Percentiles rank a stretch among this genome's conserved stretches.
Evolutionary conservation across 2,329 filamentous ascomycete species (phyloP).

Genomic region (Fusarium sp.): DNA sequence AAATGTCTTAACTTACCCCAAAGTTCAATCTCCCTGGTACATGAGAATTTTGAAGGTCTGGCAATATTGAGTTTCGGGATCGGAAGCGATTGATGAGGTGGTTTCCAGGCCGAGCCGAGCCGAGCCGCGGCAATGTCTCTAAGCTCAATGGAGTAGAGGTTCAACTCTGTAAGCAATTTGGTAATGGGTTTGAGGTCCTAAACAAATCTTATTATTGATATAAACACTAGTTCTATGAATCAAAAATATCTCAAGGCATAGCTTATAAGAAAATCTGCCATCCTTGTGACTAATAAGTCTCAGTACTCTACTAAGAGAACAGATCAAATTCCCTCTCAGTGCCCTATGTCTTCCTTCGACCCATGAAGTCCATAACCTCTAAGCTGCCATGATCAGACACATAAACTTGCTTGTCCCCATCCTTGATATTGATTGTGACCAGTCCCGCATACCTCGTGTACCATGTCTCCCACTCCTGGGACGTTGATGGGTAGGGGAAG

Average conservation of each 20-base stretch:
- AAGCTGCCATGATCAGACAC: not conserved
- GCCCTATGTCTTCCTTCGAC: not conserved
- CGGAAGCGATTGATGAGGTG: not conserved
- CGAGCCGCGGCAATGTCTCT: not conserved
- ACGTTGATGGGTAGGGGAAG: not conserved
- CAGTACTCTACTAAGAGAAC: too few species aligned
- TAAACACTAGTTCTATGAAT: too few species aligned
- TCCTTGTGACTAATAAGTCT: too few species aligned
- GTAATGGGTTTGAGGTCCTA: too few species aligned
- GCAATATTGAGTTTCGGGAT: not conserved
- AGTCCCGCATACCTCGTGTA: not conserved
- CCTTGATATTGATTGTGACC: not conserved
- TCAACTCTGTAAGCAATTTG: not conserved
- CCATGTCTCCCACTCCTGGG: not conserved
- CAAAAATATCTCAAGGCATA: too few species aligned
- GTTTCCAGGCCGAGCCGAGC: not conserved
- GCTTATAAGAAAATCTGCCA: too few species aligned
- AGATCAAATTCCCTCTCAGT: too few species aligned
- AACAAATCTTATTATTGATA: too few species aligned
- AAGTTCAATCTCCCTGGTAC: rapidly evolving
- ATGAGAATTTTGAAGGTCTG: not conserved
- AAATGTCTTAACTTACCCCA: rapidly evolving
- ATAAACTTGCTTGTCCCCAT: not conserved
- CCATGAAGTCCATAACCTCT: not conserved
- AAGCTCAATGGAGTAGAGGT: not conserved